Percentiles rank a stretch among this genome's conserved stretches.
These are phyloP conservation scores for Geranium rotundifolium DNA, from an alignment of 345 rosid genomes.

Conservation along the genomic window DNA sequence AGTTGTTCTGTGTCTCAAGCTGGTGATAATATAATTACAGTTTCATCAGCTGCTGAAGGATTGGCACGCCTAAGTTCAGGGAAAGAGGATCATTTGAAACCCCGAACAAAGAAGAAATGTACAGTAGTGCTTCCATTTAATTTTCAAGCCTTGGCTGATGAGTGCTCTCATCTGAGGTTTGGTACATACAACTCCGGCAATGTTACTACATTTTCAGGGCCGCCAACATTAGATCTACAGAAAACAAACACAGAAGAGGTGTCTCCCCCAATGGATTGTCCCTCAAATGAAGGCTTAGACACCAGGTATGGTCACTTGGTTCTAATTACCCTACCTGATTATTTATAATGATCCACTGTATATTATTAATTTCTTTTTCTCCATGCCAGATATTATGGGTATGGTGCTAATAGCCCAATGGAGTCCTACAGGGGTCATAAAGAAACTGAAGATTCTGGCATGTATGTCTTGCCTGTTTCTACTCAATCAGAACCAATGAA, in stretches of 20 bases:
- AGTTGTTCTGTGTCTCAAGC: background rate
- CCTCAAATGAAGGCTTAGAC: background rate
- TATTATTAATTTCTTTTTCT: too few relatives aligned
- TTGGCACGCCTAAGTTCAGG: background rate
- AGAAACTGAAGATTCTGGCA: background rate
- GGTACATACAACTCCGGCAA: slow-evolving; percentile 35
- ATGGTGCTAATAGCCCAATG: background rate
- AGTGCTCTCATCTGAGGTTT: slow-evolving; percentile 42
- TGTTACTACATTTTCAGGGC: slow-evolving; percentile 8
- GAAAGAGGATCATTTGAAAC: background rate
- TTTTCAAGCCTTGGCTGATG: slow-evolving; percentile 35
- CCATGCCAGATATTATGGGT: background rate
- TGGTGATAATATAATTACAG: background rate
- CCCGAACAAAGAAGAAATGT: slow-evolving; percentile 11
- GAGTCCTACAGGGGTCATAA: too few relatives aligned
- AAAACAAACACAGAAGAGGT: background rate
- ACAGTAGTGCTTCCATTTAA: slow-evolving; percentile 33
- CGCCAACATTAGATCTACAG: slow-evolving; percentile 10
- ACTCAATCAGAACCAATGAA: background rate
- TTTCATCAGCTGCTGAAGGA: background rate
- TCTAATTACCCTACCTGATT: background rate
- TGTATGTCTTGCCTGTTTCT: background rate
- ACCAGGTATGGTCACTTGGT: background rate
- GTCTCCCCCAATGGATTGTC: background rate
- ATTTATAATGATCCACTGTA: background rate